phyloP scores from a whole-genome alignment of 768 basidiomycete species.

The Agaricus blazei region DNA sequence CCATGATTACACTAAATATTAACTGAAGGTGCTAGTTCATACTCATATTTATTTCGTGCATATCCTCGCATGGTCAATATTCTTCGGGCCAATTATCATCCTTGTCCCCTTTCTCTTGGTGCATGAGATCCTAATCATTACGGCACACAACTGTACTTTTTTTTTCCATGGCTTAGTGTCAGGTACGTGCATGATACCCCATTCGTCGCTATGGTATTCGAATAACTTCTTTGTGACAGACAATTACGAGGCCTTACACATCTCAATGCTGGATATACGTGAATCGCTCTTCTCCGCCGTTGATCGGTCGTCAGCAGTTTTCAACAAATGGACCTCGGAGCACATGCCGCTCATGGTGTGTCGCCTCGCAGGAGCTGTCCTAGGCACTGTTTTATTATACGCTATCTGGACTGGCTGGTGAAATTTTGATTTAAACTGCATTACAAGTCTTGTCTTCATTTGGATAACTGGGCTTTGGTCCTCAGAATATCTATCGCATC shows the following conservation, averaged over 20 bases:
- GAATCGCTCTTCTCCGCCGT: slow-evolving; percentile 32
- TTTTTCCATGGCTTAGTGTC: slow-evolving; percentile 30
- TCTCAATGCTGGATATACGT: slow-evolving; percentile 28
- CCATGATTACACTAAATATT: background rate
- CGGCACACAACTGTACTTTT: slow-evolving; percentile 25
- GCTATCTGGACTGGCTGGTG: slow-evolving; percentile 25
- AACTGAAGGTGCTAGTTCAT: slow-evolving; percentile 13
- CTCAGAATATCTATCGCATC: background rate
- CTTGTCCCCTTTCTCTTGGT: slow-evolving; percentile 17
- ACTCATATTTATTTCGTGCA: slow-evolving; percentile 26
- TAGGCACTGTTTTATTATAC: slow-evolving; percentile 26
- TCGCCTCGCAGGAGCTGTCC: slow-evolving; percentile 23
- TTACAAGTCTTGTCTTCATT: background rate
- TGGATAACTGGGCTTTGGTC: background rate
- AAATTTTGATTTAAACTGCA: background rate
- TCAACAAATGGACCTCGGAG: slow-evolving; percentile 34
- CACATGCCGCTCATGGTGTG: slow-evolving; percentile 27
- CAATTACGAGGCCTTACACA: slow-evolving; percentile 26
- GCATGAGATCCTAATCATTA: slow-evolving; percentile 11
- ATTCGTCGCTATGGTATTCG: background rate
- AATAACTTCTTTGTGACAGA: slow-evolving; percentile 13
- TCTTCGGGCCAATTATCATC: slow-evolving; percentile 35
- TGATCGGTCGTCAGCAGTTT: slow-evolving; percentile 27
- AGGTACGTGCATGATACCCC: slow-evolving; percentile 17
- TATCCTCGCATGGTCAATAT: slow-evolving; percentile 30